Conservation (phyloP, 2,329 filamentous ascomycete genomes). For the Aspergillus felis region DNA sequence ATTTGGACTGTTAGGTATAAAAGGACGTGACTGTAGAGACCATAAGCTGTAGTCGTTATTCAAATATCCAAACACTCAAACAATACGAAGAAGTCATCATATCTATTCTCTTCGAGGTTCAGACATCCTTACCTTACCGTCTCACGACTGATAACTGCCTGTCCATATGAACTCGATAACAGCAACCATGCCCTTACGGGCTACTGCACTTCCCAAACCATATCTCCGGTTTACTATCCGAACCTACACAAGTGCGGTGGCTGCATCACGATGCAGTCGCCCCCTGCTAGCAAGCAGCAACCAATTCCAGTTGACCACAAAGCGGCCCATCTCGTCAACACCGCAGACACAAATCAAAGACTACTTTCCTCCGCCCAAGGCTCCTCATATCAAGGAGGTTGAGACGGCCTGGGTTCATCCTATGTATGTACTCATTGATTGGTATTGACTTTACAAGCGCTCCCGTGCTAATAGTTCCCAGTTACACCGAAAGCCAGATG, state of each 20-base stretch:
- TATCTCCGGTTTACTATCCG: constrained; percentile 22
- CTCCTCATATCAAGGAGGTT: constrained; percentile 59
- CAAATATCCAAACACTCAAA: background rate
- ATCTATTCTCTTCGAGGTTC: background rate
- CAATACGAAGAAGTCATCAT: background rate
- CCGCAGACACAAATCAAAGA: constrained; percentile 36
- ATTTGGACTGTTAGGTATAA: constrained; percentile 2
- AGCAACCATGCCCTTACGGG: constrained; percentile 25
- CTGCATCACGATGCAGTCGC: constrained; percentile 17
- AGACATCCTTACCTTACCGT: background rate
- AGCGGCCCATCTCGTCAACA: constrained; percentile 38
- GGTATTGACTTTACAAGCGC: background rate
- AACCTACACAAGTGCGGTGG: constrained; percentile 21
- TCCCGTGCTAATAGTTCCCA: constrained; percentile 18
- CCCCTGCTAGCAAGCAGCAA: constrained; percentile 14
- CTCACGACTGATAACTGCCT: background rate
- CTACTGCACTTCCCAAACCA: constrained; percentile 22
- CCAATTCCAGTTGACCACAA: constrained; percentile 11
- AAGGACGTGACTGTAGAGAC: background rate
- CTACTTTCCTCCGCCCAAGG: constrained; percentile 59
- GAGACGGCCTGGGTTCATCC: constrained; percentile 67
- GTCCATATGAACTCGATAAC: constrained; percentile 28
- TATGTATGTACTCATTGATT: constrained; percentile 36
- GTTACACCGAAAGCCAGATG: constrained; percentile 78
- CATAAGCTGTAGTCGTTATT: background rate